A percentile compares a stretch with the other conserved stretches of the same genome.
These are phyloP conservation scores for Colletotrichum sp. DNA, from an alignment of 2,329 filamentous ascomycete species.

Conservation along the genomic window DNA sequence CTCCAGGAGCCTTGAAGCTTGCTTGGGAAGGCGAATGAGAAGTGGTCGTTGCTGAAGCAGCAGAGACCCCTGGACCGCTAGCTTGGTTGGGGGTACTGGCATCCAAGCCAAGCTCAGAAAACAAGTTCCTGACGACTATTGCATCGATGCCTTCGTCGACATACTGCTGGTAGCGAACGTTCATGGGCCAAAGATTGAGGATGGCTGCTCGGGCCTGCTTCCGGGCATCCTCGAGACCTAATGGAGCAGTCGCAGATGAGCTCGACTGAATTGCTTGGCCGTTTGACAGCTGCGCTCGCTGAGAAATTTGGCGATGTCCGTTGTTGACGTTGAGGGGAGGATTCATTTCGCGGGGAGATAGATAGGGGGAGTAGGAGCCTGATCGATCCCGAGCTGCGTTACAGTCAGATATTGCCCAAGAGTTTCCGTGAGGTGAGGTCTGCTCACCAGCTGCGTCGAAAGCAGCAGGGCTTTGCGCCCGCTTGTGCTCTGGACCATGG, in stretches of 20 bases:
- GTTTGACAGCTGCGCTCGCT: not conserved
- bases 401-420: not conserved
- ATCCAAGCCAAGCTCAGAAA: conserved; percentile 70
- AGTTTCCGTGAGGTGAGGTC: not conserved
- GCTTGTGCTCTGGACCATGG: not conserved
- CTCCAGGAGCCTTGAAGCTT: not conserved
- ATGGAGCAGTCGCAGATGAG: not conserved
- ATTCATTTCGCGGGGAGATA: conserved; percentile 55
- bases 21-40: not conserved
- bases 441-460: not conserved
- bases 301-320: not conserved
- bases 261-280: not conserved
- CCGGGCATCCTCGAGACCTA: conserved; percentile 44
- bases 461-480: not conserved
- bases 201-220: conserved; percentile 72
- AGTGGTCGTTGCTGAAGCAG: not conserved
- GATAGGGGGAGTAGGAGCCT: conserved; percentile 57
- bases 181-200: conserved; percentile 66
- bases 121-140: conserved; percentile 66
- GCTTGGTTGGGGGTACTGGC: conserved; percentile 29
- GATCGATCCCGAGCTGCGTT: conserved; percentile 47
- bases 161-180: conserved; percentile 77
- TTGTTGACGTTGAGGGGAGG: not conserved
- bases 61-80: not conserved
- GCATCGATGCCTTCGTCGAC: conserved; percentile 75